Base-by-base conservation (phyloP, 306 rosid species). In the Quillaja saponaria region DNA sequence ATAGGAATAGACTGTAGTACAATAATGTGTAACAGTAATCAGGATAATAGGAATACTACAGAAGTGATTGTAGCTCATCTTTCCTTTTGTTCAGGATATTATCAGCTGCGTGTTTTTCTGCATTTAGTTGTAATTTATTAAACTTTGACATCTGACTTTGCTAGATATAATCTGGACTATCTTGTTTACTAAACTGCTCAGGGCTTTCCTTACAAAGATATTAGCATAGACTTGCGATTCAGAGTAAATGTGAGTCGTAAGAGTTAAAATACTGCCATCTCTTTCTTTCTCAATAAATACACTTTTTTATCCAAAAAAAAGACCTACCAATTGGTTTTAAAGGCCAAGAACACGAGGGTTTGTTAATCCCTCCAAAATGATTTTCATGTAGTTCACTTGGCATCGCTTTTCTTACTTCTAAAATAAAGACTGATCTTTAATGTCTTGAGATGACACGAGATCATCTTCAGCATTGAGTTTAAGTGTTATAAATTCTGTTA, bases 1-100 rank as follows among this genome's bases (percentile, higher is more conserved):
- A 38, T 60, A 18, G 38, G 63, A 61, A 49, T 55, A 13, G 46
- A 19, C 41, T 11, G 49, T 49, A 66, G 34, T 41, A 28, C 14
- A 11, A 6, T 37, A 25, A 25, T 25, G 31, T 25, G 31, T 25
- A 25, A 4, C 31, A n/a, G 2, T 25, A 25, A 1, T 2, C 4
- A 25, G 31, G 31, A 25, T 25, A 25, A 25, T 28, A 46, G 50
- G 67, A 47, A 59, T 10, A 21, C 16, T 38, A 12, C 20, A 13
- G 48, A 64, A n/a, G 48, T 34, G 42, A 34, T 21, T 48, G 35
- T 40, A 18, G 20, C 50, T 33, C 9, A 62, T 46, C 37, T 12
- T 66, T 73, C 44, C 49, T 59, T 16, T 25, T 34, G n/a, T 65
- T 60, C 47, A 52, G 60, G 16, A 45, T 52, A 19, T 59, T 38